These are phyloP conservation scores for Phialophora tarda DNA, from an alignment of 2,329 filamentous ascomycete genomes.

Conservation along the genomic window DNA sequence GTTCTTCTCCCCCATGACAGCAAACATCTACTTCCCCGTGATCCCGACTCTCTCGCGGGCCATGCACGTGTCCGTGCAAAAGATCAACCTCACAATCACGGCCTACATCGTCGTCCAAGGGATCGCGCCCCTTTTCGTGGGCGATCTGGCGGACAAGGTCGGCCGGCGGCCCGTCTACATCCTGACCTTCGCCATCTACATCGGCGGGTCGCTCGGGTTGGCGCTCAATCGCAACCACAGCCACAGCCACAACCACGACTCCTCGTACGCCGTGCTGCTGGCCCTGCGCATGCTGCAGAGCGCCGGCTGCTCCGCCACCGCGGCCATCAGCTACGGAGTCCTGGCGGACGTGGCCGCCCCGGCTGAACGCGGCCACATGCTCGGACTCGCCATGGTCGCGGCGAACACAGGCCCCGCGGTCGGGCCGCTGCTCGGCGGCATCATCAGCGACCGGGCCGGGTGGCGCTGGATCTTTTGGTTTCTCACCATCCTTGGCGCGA, in stretches of 20 bases:
- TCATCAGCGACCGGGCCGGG: constrained; percentile 54
- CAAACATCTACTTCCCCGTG: not conserved
- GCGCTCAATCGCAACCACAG: constrained; percentile 34
- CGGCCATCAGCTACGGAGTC: constrained; percentile 49
- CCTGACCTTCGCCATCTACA: constrained; percentile 46
- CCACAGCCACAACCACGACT: too few species aligned
- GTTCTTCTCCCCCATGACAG: constrained; percentile 2
- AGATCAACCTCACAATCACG: constrained; percentile 42
- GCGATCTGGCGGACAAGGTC: constrained; percentile 55
- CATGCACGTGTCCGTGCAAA: constrained; percentile 36
- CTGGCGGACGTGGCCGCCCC: constrained; percentile 50
- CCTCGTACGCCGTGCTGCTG: constrained; percentile 45
- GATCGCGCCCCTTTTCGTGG: constrained; percentile 59
- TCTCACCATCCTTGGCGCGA: constrained; percentile 46
- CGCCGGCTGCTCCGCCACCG: constrained; percentile 48
- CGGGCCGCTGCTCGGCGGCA: constrained; percentile 58
- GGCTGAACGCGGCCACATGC: constrained; percentile 50
- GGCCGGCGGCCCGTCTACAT: constrained; percentile 58
- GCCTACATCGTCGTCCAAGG: constrained; percentile 54
- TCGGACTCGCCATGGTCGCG: constrained; percentile 45
- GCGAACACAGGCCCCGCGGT: constrained; percentile 52
- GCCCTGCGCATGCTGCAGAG: constrained; percentile 52
- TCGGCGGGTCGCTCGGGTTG: constrained; percentile 39
- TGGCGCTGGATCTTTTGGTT: constrained; percentile 63
- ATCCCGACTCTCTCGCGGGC: constrained; percentile 28